Percentiles rank a stretch among this genome's conserved stretches.
phyloP scores from a whole-genome alignment of 331 rosid species.

The Quercus tomentella region DNA sequence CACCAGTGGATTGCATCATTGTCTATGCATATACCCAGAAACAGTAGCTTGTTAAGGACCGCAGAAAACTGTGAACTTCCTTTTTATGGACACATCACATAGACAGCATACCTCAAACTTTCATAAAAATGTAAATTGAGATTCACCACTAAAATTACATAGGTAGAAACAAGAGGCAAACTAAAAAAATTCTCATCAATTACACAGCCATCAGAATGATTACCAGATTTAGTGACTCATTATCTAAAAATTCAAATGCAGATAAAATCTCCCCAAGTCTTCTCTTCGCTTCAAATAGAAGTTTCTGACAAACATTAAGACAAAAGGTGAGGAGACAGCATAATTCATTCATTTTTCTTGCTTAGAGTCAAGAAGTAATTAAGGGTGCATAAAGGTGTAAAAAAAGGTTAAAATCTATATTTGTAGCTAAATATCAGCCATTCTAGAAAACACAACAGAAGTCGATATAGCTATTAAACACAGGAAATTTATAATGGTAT shows the following conservation, averaged over 20 bases:
- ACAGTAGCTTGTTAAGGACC: too few species aligned
- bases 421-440: neutral
- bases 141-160: neutral
- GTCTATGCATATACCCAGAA: too few species aligned
- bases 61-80: neutral
- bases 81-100: neutral
- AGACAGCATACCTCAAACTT: neutral
- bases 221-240: conserved; percentile 71
- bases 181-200: neutral
- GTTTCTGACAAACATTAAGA: conserved; percentile 51
- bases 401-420: conserved; percentile 2
- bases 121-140: neutral
- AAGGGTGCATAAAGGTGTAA: neutral
- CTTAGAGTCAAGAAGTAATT: conserved; percentile 2
- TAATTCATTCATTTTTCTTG: neutral
- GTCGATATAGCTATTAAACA: conserved; percentile 2
- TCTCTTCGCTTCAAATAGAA: conserved; percentile 81
- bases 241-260: conserved; percentile 93
- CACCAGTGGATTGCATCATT: too few species aligned
- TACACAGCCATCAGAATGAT: conserved; percentile 12
- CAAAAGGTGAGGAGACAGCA: conserved; percentile 27
- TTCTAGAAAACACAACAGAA: neutral
- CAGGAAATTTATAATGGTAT: conserved; percentile 1
- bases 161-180: neutral
- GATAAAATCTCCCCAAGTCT: conserved; percentile 94